These are phyloP conservation scores for Amoeboaphelidium protococcarum DNA, from an alignment of 371 early-diverging fungal species.

Conservation along the genomic window DNA sequence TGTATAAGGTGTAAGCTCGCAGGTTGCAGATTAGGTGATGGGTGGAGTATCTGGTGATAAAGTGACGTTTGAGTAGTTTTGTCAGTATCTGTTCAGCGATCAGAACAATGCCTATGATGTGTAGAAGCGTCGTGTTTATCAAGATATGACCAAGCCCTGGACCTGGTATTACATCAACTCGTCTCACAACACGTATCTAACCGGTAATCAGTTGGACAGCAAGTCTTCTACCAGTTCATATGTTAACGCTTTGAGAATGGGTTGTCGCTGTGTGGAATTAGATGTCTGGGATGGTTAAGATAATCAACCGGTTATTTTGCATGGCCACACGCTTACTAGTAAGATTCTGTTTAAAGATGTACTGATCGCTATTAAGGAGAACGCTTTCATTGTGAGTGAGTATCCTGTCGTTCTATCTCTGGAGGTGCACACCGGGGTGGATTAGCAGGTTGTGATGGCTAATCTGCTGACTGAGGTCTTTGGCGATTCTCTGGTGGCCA, in stretches of 20 bases:
- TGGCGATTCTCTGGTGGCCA: slow-evolving; percentile 26
- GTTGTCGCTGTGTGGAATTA: slow-evolving; percentile 66
- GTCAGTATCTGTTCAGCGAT: too few relatives aligned
- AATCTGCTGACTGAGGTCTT: slow-evolving; percentile 23
- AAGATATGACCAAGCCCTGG: slow-evolving; percentile 29
- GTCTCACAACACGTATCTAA: slow-evolving; percentile 54
- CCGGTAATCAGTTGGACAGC: slow-evolving; percentile 45
- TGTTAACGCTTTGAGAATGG: slow-evolving; percentile 39
- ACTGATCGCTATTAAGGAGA: slow-evolving; percentile 36
- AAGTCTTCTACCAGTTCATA: slow-evolving; percentile 46
- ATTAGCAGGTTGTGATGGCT: slow-evolving; percentile 33
- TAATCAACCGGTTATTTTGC: slow-evolving; percentile 43
- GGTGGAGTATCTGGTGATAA: too few relatives aligned
- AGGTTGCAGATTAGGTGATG: too few relatives aligned
- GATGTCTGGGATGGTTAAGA: slow-evolving; percentile 65
- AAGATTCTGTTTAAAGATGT: slow-evolving; percentile 45
- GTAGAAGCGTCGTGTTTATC: too few relatives aligned
- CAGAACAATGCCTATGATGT: too few relatives aligned
- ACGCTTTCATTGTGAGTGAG: slow-evolving; percentile 43
- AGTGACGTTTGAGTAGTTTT: too few relatives aligned
- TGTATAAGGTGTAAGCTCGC: too few relatives aligned
- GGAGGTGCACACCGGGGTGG: slow-evolving; percentile 39
- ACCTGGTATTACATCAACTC: slow-evolving; percentile 45
- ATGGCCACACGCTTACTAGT: slow-evolving; percentile 45
- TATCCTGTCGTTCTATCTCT: slow-evolving; percentile 54